Percentiles rank a stretch among this genome's conserved stretches.
Evolutionary conservation across 1,284 basidiomycete species (phyloP).

Genomic region (Apiotrichum veenhuisii): DNA sequence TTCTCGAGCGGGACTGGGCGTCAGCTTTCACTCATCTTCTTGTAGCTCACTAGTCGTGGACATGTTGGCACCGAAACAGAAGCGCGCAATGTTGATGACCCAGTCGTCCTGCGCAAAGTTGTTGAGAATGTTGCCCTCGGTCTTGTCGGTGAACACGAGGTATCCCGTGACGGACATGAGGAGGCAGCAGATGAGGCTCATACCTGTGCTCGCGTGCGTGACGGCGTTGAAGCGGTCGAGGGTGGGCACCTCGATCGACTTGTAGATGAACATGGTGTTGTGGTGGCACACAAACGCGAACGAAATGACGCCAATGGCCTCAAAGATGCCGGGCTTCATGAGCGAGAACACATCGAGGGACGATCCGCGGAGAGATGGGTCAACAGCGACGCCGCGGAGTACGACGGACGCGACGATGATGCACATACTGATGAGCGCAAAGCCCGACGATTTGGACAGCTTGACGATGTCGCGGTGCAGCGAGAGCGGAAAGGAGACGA

Average conservation of each 20-base stretch:
- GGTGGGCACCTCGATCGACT: slow-evolving; percentile 85
- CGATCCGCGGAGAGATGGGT: slow-evolving; percentile 68
- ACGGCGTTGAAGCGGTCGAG: slow-evolving; percentile 80
- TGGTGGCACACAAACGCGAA: slow-evolving; percentile 89
- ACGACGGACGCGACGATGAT: slow-evolving; percentile 88
- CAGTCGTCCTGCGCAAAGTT: slow-evolving; percentile 77
- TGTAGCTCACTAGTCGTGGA: slow-evolving; percentile 66
- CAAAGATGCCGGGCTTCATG: slow-evolving; percentile 72
- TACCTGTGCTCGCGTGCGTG: slow-evolving; percentile 81
- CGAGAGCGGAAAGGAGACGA: slow-evolving; percentile 89
- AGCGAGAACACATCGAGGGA: slow-evolving; percentile 63
- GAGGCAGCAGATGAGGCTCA: slow-evolving; percentile 76
- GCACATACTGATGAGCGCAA: slow-evolving; percentile 87
- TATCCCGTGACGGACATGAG: slow-evolving; percentile 88
- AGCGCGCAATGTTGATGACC: slow-evolving; percentile 86
- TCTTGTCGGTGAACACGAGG: slow-evolving; percentile 89
- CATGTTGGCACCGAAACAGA: slow-evolving; percentile 97
- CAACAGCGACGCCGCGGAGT: slow-evolving; percentile 77
- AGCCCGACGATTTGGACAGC: slow-evolving; percentile 82
- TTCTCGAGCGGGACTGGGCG: slow-evolving; percentile 40
- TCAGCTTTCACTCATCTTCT: neutral
- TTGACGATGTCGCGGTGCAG: slow-evolving; percentile 97
- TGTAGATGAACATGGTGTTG: slow-evolving; percentile 91
- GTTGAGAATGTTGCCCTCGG: slow-evolving; percentile 88
- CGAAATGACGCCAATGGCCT: slow-evolving; percentile 90